Conservation (phyloP, 176 grass and related monocot species). For the Cocos nucifera region DNA sequence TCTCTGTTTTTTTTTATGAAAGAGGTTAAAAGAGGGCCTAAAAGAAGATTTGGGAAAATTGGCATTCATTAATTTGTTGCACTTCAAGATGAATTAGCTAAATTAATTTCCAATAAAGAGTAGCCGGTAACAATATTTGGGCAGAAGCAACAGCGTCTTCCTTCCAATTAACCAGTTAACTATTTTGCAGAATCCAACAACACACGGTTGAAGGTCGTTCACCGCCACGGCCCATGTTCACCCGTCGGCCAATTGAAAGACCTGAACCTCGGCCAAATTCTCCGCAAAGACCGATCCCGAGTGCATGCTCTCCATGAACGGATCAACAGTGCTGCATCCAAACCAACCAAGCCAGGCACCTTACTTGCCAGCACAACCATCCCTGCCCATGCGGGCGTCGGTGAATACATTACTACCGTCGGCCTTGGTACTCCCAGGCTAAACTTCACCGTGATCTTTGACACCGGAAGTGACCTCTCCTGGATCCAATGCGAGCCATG, state of each 20-base stretch:
- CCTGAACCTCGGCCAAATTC: not conserved
- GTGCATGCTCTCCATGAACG: not conserved
- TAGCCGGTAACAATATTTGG: too few species aligned
- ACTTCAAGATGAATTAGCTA: too few species aligned
- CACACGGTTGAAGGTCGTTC: not conserved
- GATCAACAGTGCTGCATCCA: too few species aligned
- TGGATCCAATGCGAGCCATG: slow-evolving; percentile 9
- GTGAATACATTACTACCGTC: too few species aligned
- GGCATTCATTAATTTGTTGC: too few species aligned
- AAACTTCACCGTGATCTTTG: not conserved
- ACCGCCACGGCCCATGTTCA: not conserved
- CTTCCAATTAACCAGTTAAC: too few species aligned
- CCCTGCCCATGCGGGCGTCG: not conserved
- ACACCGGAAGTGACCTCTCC: not conserved
- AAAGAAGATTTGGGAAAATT: too few species aligned
- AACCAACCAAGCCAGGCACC: not conserved
- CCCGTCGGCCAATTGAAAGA: not conserved
- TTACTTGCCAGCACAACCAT: not conserved
- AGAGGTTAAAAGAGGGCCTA: too few species aligned
- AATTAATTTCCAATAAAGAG: too few species aligned
- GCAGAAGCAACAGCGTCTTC: too few species aligned
- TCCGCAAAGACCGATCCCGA: not conserved
- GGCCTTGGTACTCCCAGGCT: not conserved
- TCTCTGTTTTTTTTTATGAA: too few species aligned
- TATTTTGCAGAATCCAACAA: too few species aligned